These are phyloP conservation scores for Stagonosporopsis vannaccii DNA, from an alignment of 2,329 filamentous ascomycete genomes.

Conservation along the genomic window DNA sequence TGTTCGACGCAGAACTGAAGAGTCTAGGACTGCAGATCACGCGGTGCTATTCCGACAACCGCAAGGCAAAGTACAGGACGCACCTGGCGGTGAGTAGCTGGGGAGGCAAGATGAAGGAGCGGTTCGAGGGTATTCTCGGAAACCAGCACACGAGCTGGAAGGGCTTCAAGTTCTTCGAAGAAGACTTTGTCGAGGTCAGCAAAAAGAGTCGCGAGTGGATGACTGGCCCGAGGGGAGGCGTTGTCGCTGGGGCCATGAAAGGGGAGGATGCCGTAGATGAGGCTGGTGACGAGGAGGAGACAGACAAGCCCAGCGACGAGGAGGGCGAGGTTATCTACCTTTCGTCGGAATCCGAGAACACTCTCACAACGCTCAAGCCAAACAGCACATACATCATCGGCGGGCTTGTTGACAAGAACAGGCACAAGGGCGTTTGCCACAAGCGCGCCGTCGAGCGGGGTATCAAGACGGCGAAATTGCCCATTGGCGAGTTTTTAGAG, in stretches of 20 bases:
- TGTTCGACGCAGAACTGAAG: constrained; percentile 84
- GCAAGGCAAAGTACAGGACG: constrained; percentile 68
- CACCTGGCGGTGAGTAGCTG: constrained; percentile 83
- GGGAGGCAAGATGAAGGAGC: constrained; percentile 73
- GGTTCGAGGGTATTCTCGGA: constrained; percentile 78
- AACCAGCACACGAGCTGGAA: constrained; percentile 82
- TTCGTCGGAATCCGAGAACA: constrained; percentile 88
- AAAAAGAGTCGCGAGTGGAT: constrained; percentile 72
- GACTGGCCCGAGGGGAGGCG: constrained; percentile 64
- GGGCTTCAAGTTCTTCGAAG: constrained; percentile 74
- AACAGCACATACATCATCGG: constrained; percentile 93
- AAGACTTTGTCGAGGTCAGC: constrained; percentile 76
- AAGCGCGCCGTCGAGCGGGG: constrained; percentile 76
- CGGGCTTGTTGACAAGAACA: constrained; percentile 93
- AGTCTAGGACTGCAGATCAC: constrained; percentile 86
- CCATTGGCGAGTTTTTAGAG: constrained; percentile 93
- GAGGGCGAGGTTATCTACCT: constrained; percentile 80
- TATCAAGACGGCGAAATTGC: constrained; percentile 86
- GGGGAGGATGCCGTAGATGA: background rate
- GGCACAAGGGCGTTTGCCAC: constrained; percentile 94
- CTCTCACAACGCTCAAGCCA: constrained; percentile 81
- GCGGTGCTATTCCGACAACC: constrained; percentile 88
- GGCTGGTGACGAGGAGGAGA: constrained; percentile 49
- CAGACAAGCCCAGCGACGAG: constrained; percentile 28
- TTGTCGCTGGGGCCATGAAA: constrained; percentile 66